Base-by-base conservation (phyloP, 345 rosid genomes). In the Noccaea bulbosa region DNA sequence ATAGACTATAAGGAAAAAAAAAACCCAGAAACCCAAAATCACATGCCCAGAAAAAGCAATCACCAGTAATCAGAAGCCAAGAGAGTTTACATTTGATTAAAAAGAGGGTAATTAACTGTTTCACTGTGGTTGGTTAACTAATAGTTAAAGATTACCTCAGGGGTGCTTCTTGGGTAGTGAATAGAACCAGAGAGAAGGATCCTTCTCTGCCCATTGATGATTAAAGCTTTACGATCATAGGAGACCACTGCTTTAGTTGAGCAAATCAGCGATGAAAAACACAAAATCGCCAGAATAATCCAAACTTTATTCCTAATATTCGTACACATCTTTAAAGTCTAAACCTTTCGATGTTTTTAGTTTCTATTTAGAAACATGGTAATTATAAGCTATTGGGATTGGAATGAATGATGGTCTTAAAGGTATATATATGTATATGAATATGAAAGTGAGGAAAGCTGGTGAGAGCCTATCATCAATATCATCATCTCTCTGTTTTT, bases 161-260 rank as follows among this genome's bases (percentile, higher is more conserved):
- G 91, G 17, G 91, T 75, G 79, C 87, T 84, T 61, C 91, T 77
- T 8, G 91, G 87, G 44, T 86, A 86, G 53, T 86, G 91, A 30
- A 84, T 82, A 53, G 91, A 86, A 8, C 87, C 91, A 49, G 91
- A 84, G 16, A 86, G 70, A 57, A 86, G 82, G 48, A 86, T 77
- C 69, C 71, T 82, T 62, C 83, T 73, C 20, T 81, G 79, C 11
- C 91, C 91, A 34, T 86, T 41, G 34, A 86, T 79, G 64, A 82
- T 78, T 37, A 86, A 66, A 37, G 88, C 80, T 70, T 82, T 82
- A 15, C 50, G 79, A 67, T 86, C 82, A 24, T 86, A 86, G 10
- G 74, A 71, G 27, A 86, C 86, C 6, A 16, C n/a, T 46, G 66
- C 54, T 63, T 63, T 56, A 55, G 60, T 74, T 48, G 53, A 47